Base-by-base conservation (phyloP, 2,329 filamentous ascomycete species). In the Fusarium acutatum region DNA sequence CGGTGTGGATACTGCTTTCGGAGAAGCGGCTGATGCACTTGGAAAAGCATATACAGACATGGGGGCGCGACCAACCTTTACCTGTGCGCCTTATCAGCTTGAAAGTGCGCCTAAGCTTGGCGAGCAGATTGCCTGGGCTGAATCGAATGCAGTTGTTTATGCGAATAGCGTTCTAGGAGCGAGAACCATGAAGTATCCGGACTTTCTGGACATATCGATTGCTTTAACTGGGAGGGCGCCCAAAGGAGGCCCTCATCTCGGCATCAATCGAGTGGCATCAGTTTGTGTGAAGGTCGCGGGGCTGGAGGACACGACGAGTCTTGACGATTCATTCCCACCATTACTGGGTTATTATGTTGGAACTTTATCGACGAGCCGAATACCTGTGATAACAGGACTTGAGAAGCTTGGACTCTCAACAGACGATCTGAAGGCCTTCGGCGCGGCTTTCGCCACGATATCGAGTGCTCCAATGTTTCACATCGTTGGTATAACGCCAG, bases 381-480 rank as follows among this genome's bases (percentile, higher is more conserved):
- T 76, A 4, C 75, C 75, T 0, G 71, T 58, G 3, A 34, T 77
- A 20, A 58, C 44, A 7, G 75, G 75, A 0, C 61, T 77, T 2
- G 71, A 76, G 5, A 15, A 14, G 1, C 22, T 59, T 11, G 49
- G 26, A 2, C 73, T 75, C 0, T 67, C 65, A 1, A 67, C 54
- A 3, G 75, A 75, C 8, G 75, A 77, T 14, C 40, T 77, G 3
- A 77, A 76, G 22, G 68, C 73, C 2, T 77, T 77, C 4, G 57
- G 60, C 1, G 75, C 75, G 0, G 75, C 75, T 2, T 77, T 77
- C 11, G 75, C 73, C 11, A 77, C 75, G 0, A 58, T 59, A 26
- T 75, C 75, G 1, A 68, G 73, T 6, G 75, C 75, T 1, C 73
- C 75, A 6, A 73, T 76, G 74, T 76, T 76, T 34, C 74, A 76